Evolutionary conservation across 352 stramenopile species (phyloP).

Genomic region (Phytophthora fragariaefolia): DNA sequence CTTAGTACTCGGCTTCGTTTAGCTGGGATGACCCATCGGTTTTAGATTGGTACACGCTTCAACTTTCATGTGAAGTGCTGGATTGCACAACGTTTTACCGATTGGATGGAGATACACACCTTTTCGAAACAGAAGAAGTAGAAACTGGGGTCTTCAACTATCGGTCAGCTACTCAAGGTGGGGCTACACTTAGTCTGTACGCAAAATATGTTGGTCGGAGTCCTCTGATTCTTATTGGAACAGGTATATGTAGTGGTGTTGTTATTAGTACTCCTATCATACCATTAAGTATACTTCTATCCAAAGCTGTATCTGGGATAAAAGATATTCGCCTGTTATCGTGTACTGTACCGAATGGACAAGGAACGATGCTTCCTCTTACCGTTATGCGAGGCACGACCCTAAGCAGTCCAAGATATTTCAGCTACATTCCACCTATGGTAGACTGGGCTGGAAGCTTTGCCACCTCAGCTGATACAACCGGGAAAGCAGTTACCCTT

Average conservation of each 20-base stretch:
- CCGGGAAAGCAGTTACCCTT: slow-evolving; percentile 50
- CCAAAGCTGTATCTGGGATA: slow-evolving; percentile 28
- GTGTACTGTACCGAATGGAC: slow-evolving; percentile 52
- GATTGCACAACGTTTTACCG: slow-evolving; percentile 60
- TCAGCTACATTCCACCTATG: slow-evolving; percentile 59
- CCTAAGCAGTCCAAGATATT: slow-evolving; percentile 47
- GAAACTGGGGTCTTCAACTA: slow-evolving; percentile 39
- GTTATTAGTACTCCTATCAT: slow-evolving; percentile 30
- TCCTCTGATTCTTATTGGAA: slow-evolving; percentile 44
- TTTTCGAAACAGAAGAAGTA: slow-evolving; percentile 39
- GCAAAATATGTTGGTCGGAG: slow-evolving; percentile 62
- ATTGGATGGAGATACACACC: slow-evolving; percentile 49
- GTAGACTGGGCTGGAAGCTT: slow-evolving; percentile 47
- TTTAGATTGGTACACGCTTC: slow-evolving; percentile 65
- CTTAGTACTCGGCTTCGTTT: slow-evolving; percentile 59
- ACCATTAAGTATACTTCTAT: slow-evolving; percentile 31
- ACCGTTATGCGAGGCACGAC: slow-evolving; percentile 43
- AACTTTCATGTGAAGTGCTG: slow-evolving; percentile 38
- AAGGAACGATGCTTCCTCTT: slow-evolving; percentile 51
- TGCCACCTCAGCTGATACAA: slow-evolving; percentile 42
- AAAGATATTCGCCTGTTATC: slow-evolving; percentile 47
- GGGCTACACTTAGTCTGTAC: slow-evolving; percentile 55
- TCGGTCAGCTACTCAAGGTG: slow-evolving; percentile 48
- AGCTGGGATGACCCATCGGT: slow-evolving; percentile 66
- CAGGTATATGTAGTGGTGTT: slow-evolving; percentile 40